A percentile compares a stretch with the other conserved stretches of the same genome.
These are phyloP conservation scores for Ascochyta viciae-villosae DNA, from an alignment of 2,329 filamentous ascomycete species.

Conservation along the genomic window DNA sequence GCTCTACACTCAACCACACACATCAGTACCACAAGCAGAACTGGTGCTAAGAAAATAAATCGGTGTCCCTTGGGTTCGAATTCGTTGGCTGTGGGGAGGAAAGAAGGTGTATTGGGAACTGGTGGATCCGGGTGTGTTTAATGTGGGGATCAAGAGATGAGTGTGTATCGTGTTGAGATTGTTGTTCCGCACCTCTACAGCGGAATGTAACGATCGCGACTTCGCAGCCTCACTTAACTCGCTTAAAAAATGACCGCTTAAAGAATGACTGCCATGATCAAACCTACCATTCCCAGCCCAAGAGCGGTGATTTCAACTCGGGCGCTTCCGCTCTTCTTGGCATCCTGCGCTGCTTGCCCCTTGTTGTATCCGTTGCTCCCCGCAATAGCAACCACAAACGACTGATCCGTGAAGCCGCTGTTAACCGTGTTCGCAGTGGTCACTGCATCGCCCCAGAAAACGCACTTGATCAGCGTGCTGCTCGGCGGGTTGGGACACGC, in stretches of 20 bases:
- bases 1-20: too few relatives aligned
- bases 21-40: too few relatives aligned
- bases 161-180: too few relatives aligned
- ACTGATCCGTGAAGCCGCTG: constrained; percentile 14
- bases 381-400: constrained; percentile 24
- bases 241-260: neutral
- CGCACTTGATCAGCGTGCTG: constrained; percentile 34
- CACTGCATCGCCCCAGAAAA: constrained; percentile 25
- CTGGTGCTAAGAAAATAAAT: too few relatives aligned
- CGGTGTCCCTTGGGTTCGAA: too few relatives aligned
- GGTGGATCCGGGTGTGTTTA: too few relatives aligned
- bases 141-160: too few relatives aligned
- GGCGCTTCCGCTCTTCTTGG: constrained; percentile 2
- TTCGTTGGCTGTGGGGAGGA: too few relatives aligned
- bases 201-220: neutral
- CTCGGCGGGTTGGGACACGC: constrained; percentile 25
- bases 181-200: too few relatives aligned
- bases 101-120: too few relatives aligned
- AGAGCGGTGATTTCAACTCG: neutral
- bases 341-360: constrained; percentile 12
- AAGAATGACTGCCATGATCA: constrained; percentile 3
- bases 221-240: neutral
- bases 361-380: constrained; percentile 33
- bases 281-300: neutral
- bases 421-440: constrained; percentile 20